Evolutionary conservation across 176 grass and related monocot genomes (phyloP), one percentile per base, ranked within the genome.

Genomic region (Cymbopogon citratus): DNA sequence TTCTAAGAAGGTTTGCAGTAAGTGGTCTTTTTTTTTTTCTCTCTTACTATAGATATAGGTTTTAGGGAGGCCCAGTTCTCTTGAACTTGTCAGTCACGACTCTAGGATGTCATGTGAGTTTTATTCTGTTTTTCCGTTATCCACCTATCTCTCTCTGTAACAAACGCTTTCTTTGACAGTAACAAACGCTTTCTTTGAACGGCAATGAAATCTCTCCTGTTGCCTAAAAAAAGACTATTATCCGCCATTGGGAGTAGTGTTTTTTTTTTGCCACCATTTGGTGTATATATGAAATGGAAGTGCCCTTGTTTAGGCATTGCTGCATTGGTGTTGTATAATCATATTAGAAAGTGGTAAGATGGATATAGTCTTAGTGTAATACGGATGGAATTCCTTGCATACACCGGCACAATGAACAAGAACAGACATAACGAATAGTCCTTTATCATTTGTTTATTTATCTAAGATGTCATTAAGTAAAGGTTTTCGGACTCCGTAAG

Each of bases 181-280:
- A n/a, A n/a, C n/a, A n/a, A n/a, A n/a, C n/a, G n/a, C n/a, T n/a
- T n/a, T n/a, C n/a, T n/a, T n/a, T n/a, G n/a, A n/a, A n/a, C n/a
- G n/a, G n/a, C n/a, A n/a, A n/a, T n/a, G n/a, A n/a, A n/a, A n/a
- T n/a, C n/a, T n/a, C n/a, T n/a, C n/a, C n/a, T n/a, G n/a, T n/a
- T n/a, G n/a, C n/a, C n/a, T n/a, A 57, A 77, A 76, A 82, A 85
- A 64, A 85, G 62, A 59, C 82, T 80, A 34, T 33, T 89, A 25
- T 29, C 80, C 76, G 76, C 3, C 48, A 64, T 7, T 31, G 36
- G 64, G 63, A 68, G 65, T 35, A 2, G 1, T 33, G 1, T 33
- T 48, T 16, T 39, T 67, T 9, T 36, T 39, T 13, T 46, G 34
- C 19, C 66, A 3, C 19, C 52, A 56, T 56, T 41, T 23, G 23